Evolutionary conservation across 371 early-diverging fungal species (phyloP).

Genomic region (Mortierella sp.): DNA sequence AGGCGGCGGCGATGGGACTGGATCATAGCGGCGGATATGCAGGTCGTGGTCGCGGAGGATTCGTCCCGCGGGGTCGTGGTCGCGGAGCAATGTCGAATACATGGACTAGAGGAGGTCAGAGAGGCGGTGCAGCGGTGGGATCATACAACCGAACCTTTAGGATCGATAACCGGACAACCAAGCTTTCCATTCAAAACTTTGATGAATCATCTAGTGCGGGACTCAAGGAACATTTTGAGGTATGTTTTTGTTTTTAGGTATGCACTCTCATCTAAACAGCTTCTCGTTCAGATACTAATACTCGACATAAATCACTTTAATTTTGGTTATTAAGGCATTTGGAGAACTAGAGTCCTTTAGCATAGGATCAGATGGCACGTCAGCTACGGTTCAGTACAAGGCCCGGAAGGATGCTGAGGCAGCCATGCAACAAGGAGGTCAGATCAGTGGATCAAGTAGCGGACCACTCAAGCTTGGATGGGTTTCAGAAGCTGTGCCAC

Average conservation of each 20-base stretch:
- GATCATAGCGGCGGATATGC: constrained; percentile 59
- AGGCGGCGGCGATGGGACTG: constrained; percentile 55
- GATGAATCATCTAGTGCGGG: constrained; percentile 56
- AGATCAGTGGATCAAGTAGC: constrained; percentile 35
- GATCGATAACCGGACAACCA: constrained; percentile 78
- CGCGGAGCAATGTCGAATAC: constrained; percentile 53
- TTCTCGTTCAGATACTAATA: too few relatives aligned
- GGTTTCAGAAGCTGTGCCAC: constrained; percentile 44
- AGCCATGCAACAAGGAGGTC: constrained; percentile 53
- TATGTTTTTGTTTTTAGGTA: constrained; percentile 30
- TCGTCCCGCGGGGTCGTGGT: constrained; percentile 61
- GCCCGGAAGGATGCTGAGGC: constrained; percentile 60
- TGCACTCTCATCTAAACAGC: too few relatives aligned
- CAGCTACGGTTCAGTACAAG: constrained; percentile 59
- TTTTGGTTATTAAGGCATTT: constrained; percentile 57
- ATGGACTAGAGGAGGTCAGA: constrained; percentile 39
- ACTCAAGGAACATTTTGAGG: constrained; percentile 72
- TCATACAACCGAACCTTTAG: constrained; percentile 53
- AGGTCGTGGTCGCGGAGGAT: constrained; percentile 61
- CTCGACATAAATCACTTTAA: too few relatives aligned
- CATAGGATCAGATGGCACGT: constrained; percentile 43
- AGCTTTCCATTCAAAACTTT: constrained; percentile 65
- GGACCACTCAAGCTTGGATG: constrained; percentile 51
- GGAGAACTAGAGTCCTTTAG: constrained; percentile 60
- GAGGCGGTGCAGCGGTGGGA: constrained; percentile 13